Base-by-base conservation (phyloP, 2,329 filamentous ascomycete genomes). In the Pseudopithomyces chartarum region DNA sequence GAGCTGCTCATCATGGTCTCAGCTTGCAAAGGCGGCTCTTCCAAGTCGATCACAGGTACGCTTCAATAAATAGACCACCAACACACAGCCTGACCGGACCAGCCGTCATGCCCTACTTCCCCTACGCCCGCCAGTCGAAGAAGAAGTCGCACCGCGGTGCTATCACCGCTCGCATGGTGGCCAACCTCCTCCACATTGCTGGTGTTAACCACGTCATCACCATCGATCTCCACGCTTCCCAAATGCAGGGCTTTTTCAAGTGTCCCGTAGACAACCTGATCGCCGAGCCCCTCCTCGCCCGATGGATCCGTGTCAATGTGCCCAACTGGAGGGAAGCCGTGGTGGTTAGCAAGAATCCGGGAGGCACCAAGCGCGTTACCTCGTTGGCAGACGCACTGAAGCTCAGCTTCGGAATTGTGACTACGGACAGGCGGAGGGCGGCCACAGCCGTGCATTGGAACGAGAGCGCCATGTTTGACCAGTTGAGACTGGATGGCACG, bases 191-290 rank as follows among this genome's bases (percentile, higher is more conserved):
- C 65, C 86, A 90, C 58, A 90, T 99, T 55, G 95, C 95, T 50
- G 95, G 95, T 52, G 92, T 99, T 64, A 92, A 96, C 79, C 95
- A 99, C 81, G 91, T 99, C 75, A 93, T 99, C 69, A 99, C 95
- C 15, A 90, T 99, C 72, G 95, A 99, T 73, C 85, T 99, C 29
- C 95, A 99, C 80, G 85, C 86, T 70, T 80, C 83, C n/a, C 95
- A 98, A 80, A 98, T 98, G 92, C 95, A 99, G 79, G 95, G 95
- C 56, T 99, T 99, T 81, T 99, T 99, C 84, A 91, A 91, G 72
- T 97, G 94, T 67, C 95, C 95, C 0, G 94, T 99, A 58, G 95
- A 99, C 78, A 98, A 99, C 73, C 87, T 99, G 52, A 92, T 97
- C 68, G 95, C 95, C 50, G 95, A 99, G 76, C 94, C 95, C 15